A percentile compares a stretch with the other conserved stretches of the same genome.
Evolutionary conservation across 1,284 basidiomycete species (phyloP).

Genomic region (Mycena sp.): DNA sequence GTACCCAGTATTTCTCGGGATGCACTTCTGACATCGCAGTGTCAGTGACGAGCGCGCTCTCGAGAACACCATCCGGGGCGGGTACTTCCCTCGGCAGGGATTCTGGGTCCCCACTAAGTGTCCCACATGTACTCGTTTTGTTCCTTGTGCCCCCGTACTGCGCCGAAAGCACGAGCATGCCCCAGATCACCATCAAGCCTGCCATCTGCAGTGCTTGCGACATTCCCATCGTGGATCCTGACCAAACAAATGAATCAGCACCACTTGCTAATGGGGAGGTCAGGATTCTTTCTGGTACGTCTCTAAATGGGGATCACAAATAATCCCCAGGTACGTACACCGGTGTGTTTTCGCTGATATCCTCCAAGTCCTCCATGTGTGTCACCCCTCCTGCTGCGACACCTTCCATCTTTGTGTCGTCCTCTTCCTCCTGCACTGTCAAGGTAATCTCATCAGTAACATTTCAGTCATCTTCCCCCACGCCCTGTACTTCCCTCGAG

Average conservation of each 20-base stretch:
- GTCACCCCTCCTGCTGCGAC: not conserved
- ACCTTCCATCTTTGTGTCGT: not conserved
- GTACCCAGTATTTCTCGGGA: not conserved
- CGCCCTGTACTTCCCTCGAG: not conserved
- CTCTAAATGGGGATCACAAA: slow-evolving; percentile 19
- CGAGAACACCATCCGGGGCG: not conserved
- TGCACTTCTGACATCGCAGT: not conserved
- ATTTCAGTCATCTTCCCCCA: not conserved
- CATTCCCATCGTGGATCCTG: not conserved
- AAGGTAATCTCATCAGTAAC: not conserved
- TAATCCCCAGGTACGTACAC: too few species aligned
- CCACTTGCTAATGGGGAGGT: not conserved
- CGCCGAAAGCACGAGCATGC: slow-evolving; percentile 7
- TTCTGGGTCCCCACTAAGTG: too few species aligned
- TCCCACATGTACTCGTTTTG: not conserved
- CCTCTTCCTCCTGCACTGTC: not conserved
- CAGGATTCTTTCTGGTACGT: not conserved
- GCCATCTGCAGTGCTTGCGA: not conserved
- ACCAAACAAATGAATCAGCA: not conserved
- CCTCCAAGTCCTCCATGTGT: not conserved
- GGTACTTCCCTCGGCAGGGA: too few species aligned
- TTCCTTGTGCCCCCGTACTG: slow-evolving; percentile 3
- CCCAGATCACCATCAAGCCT: not conserved
- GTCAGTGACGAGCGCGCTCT: slow-evolving; percentile 9
- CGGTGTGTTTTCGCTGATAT: not conserved